Base-by-base conservation (phyloP, 2,329 filamentous ascomycete species). In the Scedosporium minutisporum region DNA sequence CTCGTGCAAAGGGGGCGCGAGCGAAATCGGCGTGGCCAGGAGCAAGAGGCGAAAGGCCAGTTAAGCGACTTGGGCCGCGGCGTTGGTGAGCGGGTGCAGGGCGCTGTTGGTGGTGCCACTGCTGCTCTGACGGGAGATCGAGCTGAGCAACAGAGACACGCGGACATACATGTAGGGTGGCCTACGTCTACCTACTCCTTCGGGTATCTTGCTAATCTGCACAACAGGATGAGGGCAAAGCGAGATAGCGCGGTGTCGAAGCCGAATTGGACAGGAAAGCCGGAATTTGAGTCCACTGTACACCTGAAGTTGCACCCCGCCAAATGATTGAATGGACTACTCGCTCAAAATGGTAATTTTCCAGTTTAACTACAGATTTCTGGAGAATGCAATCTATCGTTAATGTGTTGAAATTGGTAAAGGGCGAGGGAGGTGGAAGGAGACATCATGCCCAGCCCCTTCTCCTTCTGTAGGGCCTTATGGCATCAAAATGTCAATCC, bases 31-130 rank as follows among this genome's bases (percentile, higher is more conserved):
- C 82, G 88, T 65, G 93, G 93, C 21, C 89, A 95, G 76, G 83
- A 82, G 38, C 87, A 93, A 73, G 91, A 97, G 76, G 90, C 91
- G 4, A 82, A 87, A 71, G 92, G 92, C 16, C 93, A 96, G 76
- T 70, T 95, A 57, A 86, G 77, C 64, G 92, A 97, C 71, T 80
- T 88, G 51, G 70, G 71, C 33, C 85, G 48, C 1, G 61, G 61
- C 4, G 27, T 58, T n/a, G 25, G 61, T 29, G 53, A 51, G 38
- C 33, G 89, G n/a, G 81, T 88, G 27, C 78, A 85, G 55, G 92
- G 93, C 10, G 80, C 87, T 1, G 68, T 96, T 4, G 91, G 91
- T 1, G 80, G 84, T 46, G 86, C 88, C 1, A 80, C 89, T 33
- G 85, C 91, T n/a, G 83, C 84, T 27, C 62, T 96, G 14, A 89